Conservation (phyloP, 1,284 basidiomycete genomes). For the Somion occarium region DNA sequence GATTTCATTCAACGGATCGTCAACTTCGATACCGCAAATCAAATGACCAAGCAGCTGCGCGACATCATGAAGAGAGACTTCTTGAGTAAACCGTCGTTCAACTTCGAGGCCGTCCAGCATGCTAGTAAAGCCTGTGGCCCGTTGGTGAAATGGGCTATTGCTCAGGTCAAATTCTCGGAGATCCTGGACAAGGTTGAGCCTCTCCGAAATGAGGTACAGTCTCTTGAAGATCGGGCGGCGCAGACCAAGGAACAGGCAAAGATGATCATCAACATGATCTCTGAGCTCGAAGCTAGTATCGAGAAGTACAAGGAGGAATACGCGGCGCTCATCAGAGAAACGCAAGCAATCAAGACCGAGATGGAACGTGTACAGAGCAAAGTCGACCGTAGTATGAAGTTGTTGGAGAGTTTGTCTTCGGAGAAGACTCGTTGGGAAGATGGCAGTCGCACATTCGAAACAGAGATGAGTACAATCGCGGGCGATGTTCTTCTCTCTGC, state of each 20-base stretch:
- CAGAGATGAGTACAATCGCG: conserved; percentile 98
- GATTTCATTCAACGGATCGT: conserved; percentile 98
- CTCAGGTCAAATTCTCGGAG: conserved; percentile 96
- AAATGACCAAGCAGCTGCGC: conserved; percentile 88
- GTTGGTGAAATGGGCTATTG: conserved; percentile 96
- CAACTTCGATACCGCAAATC: conserved; percentile 90
- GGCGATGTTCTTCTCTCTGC: conserved; percentile 96
- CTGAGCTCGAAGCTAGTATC: conserved; percentile 92
- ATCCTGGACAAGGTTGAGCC: conserved; percentile 98
- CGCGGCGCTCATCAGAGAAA: conserved; percentile 94
- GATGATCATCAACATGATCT: conserved; percentile 89
- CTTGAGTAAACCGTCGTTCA: conserved; percentile 87
- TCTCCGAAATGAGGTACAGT: conserved; percentile 91
- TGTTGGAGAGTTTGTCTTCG: conserved; percentile 92
- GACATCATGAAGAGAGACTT: conserved; percentile 95
- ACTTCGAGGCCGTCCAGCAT: conserved; percentile 93
- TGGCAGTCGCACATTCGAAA: conserved; percentile 94
- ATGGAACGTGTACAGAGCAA: conserved; percentile 98
- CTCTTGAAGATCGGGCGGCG: conserved; percentile 88
- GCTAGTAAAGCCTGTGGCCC: conserved; percentile 98
- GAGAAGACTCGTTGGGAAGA: conserved; percentile 94
- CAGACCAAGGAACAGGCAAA: conserved; percentile 90
- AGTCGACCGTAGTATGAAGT: conserved; percentile 94
- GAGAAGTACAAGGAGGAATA: conserved; percentile 97
- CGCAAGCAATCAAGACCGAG: conserved; percentile 94